phyloP scores from a whole-genome alignment of 164 flowering plant genomes.

The Brasenia schreberi region DNA sequence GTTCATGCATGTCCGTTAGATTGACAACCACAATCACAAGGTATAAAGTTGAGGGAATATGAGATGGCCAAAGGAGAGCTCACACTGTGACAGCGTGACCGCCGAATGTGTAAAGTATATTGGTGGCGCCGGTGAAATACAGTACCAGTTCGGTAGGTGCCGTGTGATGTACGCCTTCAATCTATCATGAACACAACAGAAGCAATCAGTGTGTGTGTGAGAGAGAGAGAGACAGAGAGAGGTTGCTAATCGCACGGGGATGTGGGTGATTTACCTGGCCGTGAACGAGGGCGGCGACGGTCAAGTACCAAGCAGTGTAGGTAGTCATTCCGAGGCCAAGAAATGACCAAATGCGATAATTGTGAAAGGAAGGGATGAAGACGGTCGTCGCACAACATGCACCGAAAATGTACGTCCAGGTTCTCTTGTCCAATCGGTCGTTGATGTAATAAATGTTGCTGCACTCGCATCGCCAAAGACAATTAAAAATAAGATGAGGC shows the following conservation, averaged over 20 bases:
- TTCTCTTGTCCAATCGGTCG: constrained; percentile 80
- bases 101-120: constrained; percentile 87
- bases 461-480: constrained; percentile 7
- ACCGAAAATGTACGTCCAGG: constrained; percentile 96
- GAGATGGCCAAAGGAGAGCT: constrained; percentile 1
- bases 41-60: too few relatives aligned
- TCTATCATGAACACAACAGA: constrained; percentile 18
- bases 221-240: not conserved
- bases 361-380: constrained; percentile 91
- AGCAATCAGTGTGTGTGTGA: too few relatives aligned
- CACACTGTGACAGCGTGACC: constrained; percentile 96
- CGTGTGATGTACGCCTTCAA: constrained; percentile 51
- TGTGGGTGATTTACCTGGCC: constrained; percentile 50
- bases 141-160: constrained; percentile 65
- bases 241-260: not conserved
- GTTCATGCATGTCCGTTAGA: too few relatives aligned
- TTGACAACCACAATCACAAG: too few relatives aligned
- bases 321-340: constrained; percentile 96
- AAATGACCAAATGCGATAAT: constrained; percentile 92
- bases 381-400: constrained; percentile 97
- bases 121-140: constrained; percentile 94
- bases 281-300: constrained; percentile 59
- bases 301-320: constrained; percentile 90
- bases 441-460: constrained; percentile 95
- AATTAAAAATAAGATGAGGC: not conserved